Evolutionary conservation across 2,329 filamentous ascomycete species (phyloP).

Genomic region (Cercospora brassicicola): DNA sequence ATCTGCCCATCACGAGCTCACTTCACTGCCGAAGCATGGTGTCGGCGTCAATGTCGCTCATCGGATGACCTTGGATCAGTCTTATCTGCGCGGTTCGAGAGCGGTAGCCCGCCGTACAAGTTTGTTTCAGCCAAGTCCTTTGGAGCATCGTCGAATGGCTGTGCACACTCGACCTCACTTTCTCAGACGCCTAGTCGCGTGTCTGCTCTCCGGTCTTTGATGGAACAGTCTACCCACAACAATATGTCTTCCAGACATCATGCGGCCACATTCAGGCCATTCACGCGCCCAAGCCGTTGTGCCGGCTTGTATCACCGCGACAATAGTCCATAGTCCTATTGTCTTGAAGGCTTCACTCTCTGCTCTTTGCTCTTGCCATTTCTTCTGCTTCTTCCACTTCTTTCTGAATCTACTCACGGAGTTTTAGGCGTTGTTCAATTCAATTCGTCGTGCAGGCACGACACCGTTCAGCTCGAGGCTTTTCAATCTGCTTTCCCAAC

Average conservation of each 20-base stretch:
- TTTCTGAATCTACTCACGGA: constrained; percentile 1
- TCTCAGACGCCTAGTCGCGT: background rate
- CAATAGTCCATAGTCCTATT: background rate
- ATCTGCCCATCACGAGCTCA: background rate
- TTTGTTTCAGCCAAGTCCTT: constrained; percentile 8
- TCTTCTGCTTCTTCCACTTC: background rate
- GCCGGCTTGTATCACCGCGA: background rate
- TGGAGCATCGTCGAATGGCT: background rate
- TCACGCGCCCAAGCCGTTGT: background rate
- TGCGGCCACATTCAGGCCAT: background rate
- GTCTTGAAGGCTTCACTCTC: background rate
- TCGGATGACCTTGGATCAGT: background rate
- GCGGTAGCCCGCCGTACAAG: background rate
- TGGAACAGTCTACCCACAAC: background rate
- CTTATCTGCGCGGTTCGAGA: background rate
- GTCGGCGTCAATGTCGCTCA: background rate
- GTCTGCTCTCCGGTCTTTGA: background rate
- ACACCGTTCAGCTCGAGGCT: background rate
- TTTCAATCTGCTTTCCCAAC: background rate
- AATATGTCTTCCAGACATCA: background rate
- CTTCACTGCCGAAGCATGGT: background rate
- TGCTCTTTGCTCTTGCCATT: background rate
- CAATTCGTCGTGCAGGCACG: background rate
- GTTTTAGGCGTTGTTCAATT: background rate
- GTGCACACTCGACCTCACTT: constrained; percentile 1